Evolutionary conservation across 192 early-diverging fungal genomes (phyloP), one percentile per base, ranked within the genome.

Genomic region (Mortierella antarctica): DNA sequence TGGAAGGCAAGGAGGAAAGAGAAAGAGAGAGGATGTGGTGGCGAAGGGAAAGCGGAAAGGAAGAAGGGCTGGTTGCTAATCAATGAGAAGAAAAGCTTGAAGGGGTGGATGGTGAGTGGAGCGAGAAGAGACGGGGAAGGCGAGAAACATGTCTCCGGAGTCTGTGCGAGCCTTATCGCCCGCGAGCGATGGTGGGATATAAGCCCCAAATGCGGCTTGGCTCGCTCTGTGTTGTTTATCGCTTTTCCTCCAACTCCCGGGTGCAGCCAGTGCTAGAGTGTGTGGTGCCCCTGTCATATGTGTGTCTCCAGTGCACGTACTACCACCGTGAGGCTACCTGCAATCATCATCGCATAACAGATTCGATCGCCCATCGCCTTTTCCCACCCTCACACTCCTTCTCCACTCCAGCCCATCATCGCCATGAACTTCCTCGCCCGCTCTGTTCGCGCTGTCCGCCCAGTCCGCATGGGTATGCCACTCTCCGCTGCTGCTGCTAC

Each of bases 361-460:
- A 31, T 31, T 31, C 31, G 31, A 31, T 31, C 31, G 31, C 3
- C 31, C 1, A 31, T 31, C 20, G 56, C 56, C 23, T 9, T 18
- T 39, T 39, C 31, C 57, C 15, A 61, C 59, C 23, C 31, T n/a
- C 62, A 63, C 39, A 23, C 44, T 40, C 40, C 50, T 18, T 40
- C 62, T 21, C 63, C 51, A 51, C 65, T 59, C 74, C 59, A 65
- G 47, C 62, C 39, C 58, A 46, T 52, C 57, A 58, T 14, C 13
- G 56, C 42, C 65, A 80, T 80, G 69, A 67, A 64, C 65, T 80
- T 80, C 65, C 63, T 71, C 49, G 58, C 65, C 40, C 77, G 77
- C 70, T 64, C 77, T 53, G 57, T 60, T 60, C 77, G 77, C 66
- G 77, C 77, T 64, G 59, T 72, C 56, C 77, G 70, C 65, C 77